phyloP scores from a whole-genome alignment of 2,329 filamentous ascomycete genomes.

The Arachnomyces sp. region DNA sequence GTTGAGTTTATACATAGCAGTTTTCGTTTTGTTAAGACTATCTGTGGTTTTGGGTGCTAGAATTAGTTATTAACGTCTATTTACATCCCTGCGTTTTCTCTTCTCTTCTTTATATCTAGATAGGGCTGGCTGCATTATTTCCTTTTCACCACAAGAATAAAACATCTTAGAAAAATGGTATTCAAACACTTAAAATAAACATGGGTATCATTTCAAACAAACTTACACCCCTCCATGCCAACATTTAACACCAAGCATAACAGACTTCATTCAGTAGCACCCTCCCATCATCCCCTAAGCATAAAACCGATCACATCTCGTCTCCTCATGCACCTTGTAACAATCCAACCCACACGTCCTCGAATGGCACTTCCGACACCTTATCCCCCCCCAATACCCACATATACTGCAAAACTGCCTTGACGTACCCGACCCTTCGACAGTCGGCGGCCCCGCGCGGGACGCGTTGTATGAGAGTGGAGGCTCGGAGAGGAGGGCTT shows the following conservation, averaged over 20 bases:
- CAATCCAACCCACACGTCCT: slow-evolving; percentile 41
- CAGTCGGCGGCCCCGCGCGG: slow-evolving; percentile 27
- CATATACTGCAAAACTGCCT: slow-evolving; percentile 41
- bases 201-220: slow-evolving; percentile 1
- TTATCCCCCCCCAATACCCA: slow-evolving; percentile 43
- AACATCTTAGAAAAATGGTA: not conserved
- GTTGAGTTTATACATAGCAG: slow-evolving; percentile 47
- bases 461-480: slow-evolving; percentile 40
- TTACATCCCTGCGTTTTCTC: no score
- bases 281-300: slow-evolving; percentile 4
- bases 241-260: not conserved
- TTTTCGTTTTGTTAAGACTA: not conserved
- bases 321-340: slow-evolving; percentile 41
- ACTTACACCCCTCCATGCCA: not conserved
- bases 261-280: not conserved
- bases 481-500: slow-evolving; percentile 37
- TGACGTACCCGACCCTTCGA: slow-evolving; percentile 9
- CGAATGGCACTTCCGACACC: slow-evolving; percentile 39
- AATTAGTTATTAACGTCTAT: no score
- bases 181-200: not conserved
- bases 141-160: no score
- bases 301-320: slow-evolving; percentile 36
- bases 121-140: no score
- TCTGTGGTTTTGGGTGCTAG: no score
- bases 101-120: no score